Conservation (phyloP, 805 yeast species). For the Metschnikowia matae region DNA sequence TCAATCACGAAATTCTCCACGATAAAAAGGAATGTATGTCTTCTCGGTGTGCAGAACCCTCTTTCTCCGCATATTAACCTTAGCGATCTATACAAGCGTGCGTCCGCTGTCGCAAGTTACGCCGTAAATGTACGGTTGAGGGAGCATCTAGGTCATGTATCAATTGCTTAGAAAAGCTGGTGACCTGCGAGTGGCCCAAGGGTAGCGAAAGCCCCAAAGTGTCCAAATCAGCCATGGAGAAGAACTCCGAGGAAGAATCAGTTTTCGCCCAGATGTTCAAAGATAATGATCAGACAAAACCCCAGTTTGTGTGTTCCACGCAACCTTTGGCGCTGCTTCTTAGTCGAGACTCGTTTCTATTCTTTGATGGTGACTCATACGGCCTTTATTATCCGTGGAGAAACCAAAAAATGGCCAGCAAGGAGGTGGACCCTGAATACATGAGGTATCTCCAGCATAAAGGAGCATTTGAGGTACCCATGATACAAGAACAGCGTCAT, state of each 20-base stretch:
- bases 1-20: background rate
- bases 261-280: constrained; percentile 1
- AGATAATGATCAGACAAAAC: background rate
- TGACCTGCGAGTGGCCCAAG: background rate
- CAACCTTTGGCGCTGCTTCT: constrained; percentile 5
- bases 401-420: background rate
- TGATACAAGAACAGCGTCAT: background rate
- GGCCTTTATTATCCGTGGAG: constrained; percentile 4
- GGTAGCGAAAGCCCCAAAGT: background rate
- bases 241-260: background rate
- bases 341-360: constrained; percentile 1
- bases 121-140: background rate
- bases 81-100: constrained; percentile 2
- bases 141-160: background rate
- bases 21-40: background rate
- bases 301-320: constrained; percentile 5
- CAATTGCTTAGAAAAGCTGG: background rate
- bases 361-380: constrained; percentile 3
- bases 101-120: constrained; percentile 2
- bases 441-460: background rate
- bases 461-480: constrained; percentile 2
- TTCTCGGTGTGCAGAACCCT: background rate
- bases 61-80: background rate
- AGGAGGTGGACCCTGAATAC: constrained; percentile 1
- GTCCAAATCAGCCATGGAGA: background rate